phyloP scores from a whole-genome alignment of 176 grass and related monocot species.

The Juncus inflexus region DNA sequence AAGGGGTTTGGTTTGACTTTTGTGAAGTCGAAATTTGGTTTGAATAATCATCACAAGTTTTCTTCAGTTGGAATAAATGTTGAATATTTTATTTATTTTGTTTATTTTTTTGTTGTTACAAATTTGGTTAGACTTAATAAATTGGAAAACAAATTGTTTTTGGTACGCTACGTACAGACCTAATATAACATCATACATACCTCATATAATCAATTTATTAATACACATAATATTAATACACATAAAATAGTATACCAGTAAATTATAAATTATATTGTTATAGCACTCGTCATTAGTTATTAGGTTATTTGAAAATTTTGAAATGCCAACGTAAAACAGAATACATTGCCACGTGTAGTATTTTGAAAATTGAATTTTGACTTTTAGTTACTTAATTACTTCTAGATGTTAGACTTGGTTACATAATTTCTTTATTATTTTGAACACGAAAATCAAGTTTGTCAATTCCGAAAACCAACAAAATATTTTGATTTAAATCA shows the following conservation, averaged over 20 bases:
- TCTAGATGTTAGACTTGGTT: constrained; percentile 16
- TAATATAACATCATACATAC: no score
- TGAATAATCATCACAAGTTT: constrained; percentile 7
- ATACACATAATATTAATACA: no score
- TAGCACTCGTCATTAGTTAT: no score
- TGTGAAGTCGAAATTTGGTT: constrained; percentile 13
- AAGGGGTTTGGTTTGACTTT: constrained; percentile 28
- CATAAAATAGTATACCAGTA: no score
- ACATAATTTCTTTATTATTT: background rate
- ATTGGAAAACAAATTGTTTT: background rate
- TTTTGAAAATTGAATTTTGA: background rate
- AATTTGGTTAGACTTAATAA: background rate
- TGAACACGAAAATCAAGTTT: background rate
- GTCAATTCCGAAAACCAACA: background rate
- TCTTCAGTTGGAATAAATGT: no score
- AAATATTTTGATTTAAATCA: no score
- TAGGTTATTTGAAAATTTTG: no score
- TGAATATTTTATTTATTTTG: background rate
- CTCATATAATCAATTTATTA: no score
- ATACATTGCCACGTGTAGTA: background rate
- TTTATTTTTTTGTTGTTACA: background rate
- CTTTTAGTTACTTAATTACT: constrained; percentile 2
- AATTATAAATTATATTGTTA: no score
- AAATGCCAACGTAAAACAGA: background rate
- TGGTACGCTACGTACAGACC: no score